Evolutionary conservation across 1,284 basidiomycete species (phyloP).

Genomic region (Coniferiporia sulphurascens): DNA sequence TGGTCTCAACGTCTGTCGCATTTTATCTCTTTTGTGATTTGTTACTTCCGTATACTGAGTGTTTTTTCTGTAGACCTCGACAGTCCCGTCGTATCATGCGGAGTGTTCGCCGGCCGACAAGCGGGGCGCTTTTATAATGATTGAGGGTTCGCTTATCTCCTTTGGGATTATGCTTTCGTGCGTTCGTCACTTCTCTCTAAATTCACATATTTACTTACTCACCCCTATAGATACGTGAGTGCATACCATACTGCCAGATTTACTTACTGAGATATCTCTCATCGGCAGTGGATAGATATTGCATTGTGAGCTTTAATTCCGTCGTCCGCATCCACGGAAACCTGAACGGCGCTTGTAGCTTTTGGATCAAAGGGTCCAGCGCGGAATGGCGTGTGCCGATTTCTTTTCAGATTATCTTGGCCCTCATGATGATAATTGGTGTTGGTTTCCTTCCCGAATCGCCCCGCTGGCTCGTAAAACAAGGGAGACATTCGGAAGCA

Average conservation of each 20-base stretch:
- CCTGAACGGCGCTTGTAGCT: slow-evolving; percentile 30
- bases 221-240: slow-evolving; percentile 36
- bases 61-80: slow-evolving; percentile 45
- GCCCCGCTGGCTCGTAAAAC: slow-evolving; percentile 66
- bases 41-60: not conserved
- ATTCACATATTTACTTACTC: slow-evolving; percentile 34
- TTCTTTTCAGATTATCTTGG: slow-evolving; percentile 60
- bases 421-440: slow-evolving; percentile 52
- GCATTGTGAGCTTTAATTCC: slow-evolving; percentile 38
- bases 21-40: not conserved
- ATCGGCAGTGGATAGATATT: slow-evolving; percentile 21
- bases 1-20: slow-evolving; percentile 51
- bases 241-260: slow-evolving; percentile 14
- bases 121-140: slow-evolving; percentile 62
- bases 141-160: slow-evolving; percentile 65
- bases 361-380: slow-evolving; percentile 47
- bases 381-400: slow-evolving; percentile 71
- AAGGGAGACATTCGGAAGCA: slow-evolving; percentile 56
- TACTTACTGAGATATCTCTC: too few relatives aligned
- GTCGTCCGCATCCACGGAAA: not conserved
- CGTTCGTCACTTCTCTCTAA: slow-evolving; percentile 32
- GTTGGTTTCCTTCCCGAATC: slow-evolving; percentile 65
- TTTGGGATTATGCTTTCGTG: slow-evolving; percentile 68
- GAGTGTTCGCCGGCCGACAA: slow-evolving; percentile 59
- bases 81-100: slow-evolving; percentile 59